Evolutionary conservation across 2,329 filamentous ascomycete genomes (phyloP), one percentile per base, ranked within the genome.

Genomic region (Fusarium musae): DNA sequence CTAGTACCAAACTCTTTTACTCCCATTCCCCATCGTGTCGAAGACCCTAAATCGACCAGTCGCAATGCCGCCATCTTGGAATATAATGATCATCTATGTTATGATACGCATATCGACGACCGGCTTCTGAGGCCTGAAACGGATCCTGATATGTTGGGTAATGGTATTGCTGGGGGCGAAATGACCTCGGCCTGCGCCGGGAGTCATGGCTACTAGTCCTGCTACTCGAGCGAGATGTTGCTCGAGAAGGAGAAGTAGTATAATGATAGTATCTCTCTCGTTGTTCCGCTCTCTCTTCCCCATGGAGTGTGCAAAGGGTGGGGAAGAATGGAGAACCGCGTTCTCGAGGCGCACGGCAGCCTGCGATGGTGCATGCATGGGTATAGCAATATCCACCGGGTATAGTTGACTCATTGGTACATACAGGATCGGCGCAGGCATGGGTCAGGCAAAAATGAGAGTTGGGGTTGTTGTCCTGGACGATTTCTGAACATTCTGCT

Each of bases 381-480:
- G 42, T 4, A 1, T 16, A 8, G 16, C 75, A 78, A 26, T 47
- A 61, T 2, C 72, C 74, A 5, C 61, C 40, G 1, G 49, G 47
- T 0, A 60, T 5, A 21, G 66, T 69, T 39, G 74, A 54, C 23
- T 42, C 54, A 1, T 13, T 6, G 1, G 12, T 9, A 37, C 75
- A 77, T 9, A 19, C 17, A 1, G 2, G n/a, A 4, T 61, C 62
- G n/a, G 12, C 9, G n/a, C 75, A 76, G 7, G 70, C 50, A 32
- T 76, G 75, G 3, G 9, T 8, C 6, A 3, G 15, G 13, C 75
- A 77, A 28, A 39, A 66, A 15, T 44, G 64, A 11, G 73, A 72
- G 16, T 40, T 37, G 5, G 43, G 58, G 1, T 49, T 57, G 8
- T 26, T 30, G 7, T 52, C 30, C 9, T 52, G 40, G 23, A 49